phyloP scores from a whole-genome alignment of 2,329 filamentous ascomycete genomes.

The Ophiostoma ips region DNA sequence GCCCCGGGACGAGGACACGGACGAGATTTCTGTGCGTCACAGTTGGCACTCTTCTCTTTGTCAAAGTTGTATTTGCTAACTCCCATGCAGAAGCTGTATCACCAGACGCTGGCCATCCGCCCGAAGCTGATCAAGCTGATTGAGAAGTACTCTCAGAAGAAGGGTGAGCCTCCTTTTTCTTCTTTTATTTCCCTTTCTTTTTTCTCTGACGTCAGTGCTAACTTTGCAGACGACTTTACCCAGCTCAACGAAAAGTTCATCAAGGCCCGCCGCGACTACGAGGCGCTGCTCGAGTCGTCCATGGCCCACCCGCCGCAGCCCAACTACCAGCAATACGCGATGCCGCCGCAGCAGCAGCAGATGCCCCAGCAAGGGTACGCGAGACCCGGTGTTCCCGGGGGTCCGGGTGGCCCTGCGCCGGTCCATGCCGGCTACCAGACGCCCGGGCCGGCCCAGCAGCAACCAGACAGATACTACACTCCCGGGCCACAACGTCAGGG shows the following conservation, averaged over 20 bases:
- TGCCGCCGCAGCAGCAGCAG: slow-evolving; percentile 36
- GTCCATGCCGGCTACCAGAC: slow-evolving; percentile 23
- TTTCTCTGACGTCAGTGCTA: slow-evolving; percentile 9
- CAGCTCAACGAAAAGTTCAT: slow-evolving; percentile 99
- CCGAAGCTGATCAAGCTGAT: slow-evolving; percentile 97
- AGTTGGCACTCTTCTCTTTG: neutral
- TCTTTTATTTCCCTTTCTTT: slow-evolving; percentile 6
- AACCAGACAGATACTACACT: slow-evolving; percentile 56
- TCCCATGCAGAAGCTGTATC: slow-evolving; percentile 59
- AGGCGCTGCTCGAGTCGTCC: slow-evolving; percentile 85
- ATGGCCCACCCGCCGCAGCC: slow-evolving; percentile 87
- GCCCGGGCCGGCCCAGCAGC: slow-evolving; percentile 26
- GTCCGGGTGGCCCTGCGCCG: slow-evolving; percentile 13
- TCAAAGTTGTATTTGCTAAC: neutral
- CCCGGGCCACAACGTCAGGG: slow-evolving; percentile 32
- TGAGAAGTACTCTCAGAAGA: slow-evolving; percentile 98
- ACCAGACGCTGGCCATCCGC: slow-evolving; percentile 84
- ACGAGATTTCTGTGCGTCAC: slow-evolving; percentile 80
- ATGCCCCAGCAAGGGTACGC: slow-evolving; percentile 32
- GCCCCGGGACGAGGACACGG: slow-evolving; percentile 78
- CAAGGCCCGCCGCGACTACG: slow-evolving; percentile 93
- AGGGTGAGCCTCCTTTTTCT: slow-evolving; percentile 43
- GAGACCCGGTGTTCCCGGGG: slow-evolving; percentile 20
- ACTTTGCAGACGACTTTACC: slow-evolving; percentile 73
- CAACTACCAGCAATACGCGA: slow-evolving; percentile 53